Evolutionary conservation across 2,329 filamentous ascomycete species (phyloP).

Genomic region (Clonostachys rosea): DNA sequence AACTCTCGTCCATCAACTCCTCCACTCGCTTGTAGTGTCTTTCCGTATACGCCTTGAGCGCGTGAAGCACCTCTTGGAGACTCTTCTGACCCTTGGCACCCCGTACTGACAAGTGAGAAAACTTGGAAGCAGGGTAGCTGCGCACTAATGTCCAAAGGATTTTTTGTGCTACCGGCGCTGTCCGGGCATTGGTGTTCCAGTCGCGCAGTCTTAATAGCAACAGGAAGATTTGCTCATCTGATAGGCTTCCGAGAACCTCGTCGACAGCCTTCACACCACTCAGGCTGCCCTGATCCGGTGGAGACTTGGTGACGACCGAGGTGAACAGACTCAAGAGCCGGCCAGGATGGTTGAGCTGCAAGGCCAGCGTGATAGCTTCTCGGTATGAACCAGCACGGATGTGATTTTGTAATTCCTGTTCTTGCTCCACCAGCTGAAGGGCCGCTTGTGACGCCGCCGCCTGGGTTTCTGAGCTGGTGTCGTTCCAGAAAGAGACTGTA

Average conservation of each 20-base stretch:
- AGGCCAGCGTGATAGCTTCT: constrained; percentile 84
- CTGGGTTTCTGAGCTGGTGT: constrained; percentile 80
- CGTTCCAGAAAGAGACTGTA: constrained; percentile 91
- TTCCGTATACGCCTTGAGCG: constrained; percentile 86
- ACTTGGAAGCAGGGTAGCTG: constrained; percentile 73
- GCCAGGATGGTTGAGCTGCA: constrained; percentile 91
- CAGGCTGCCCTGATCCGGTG: constrained; percentile 58
- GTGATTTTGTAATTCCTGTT: constrained; percentile 91
- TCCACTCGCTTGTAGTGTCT: constrained; percentile 87
- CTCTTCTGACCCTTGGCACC: constrained; percentile 56
- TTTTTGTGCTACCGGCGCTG: constrained; percentile 78
- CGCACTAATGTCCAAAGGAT: constrained; percentile 76
- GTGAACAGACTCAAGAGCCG: constrained; percentile 82
- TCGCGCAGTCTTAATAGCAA: constrained; percentile 81
- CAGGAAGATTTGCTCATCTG: constrained; percentile 79
- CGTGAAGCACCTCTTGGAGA: constrained; percentile 80
- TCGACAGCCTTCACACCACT: constrained; percentile 70
- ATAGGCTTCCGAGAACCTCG: constrained; percentile 72
- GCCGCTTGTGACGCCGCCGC: constrained; percentile 69
- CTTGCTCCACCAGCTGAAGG: constrained; percentile 81
- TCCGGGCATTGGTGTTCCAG: constrained; percentile 96
- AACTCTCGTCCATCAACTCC: constrained; percentile 90
- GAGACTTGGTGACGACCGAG: constrained; percentile 62
- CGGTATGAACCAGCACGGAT: constrained; percentile 85
- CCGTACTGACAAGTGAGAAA: constrained; percentile 65